Evolutionary conservation across 768 basidiomycete species (phyloP).

Genomic region (Hygrophoropsis aurantiaca): DNA sequence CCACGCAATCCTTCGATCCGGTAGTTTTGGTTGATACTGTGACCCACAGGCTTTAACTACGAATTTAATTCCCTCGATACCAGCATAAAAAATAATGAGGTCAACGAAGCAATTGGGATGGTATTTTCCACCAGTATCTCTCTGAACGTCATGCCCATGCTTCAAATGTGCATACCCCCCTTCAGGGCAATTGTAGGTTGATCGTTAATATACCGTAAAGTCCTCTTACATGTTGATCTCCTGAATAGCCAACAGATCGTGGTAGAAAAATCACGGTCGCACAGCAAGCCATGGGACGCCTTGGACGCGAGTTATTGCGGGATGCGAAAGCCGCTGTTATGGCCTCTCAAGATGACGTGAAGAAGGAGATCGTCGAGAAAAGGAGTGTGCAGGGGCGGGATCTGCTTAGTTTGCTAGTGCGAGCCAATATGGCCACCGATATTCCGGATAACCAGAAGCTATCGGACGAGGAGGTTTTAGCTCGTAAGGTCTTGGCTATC

Average conservation of each 20-base stretch:
- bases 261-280: conserved; percentile 24
- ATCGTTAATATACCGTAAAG: not conserved
- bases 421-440: conserved; percentile 65
- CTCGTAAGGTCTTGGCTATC: conserved; percentile 38
- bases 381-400: conserved; percentile 43
- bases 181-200: conserved; percentile 39
- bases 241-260: conserved; percentile 20
- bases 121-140: conserved; percentile 19
- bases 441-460: conserved; percentile 52
- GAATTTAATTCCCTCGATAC: conserved; percentile 31
- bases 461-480: conserved; percentile 61
- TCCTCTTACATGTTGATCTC: not conserved
- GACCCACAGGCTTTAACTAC: conserved; percentile 37
- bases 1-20: no score
- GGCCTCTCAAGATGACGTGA: conserved; percentile 14
- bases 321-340: conserved; percentile 47
- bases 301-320: conserved; percentile 48
- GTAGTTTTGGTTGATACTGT: not conserved
- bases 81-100: conserved; percentile 23
- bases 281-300: conserved; percentile 42
- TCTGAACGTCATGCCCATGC: conserved; percentile 23
- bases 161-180: conserved; percentile 35
- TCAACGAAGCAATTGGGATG: conserved; percentile 32
- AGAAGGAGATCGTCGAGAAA: conserved; percentile 32
- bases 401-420: conserved; percentile 57